Base-by-base conservation (phyloP, 805 yeast genomes). In the Candida saitoana region DNA sequence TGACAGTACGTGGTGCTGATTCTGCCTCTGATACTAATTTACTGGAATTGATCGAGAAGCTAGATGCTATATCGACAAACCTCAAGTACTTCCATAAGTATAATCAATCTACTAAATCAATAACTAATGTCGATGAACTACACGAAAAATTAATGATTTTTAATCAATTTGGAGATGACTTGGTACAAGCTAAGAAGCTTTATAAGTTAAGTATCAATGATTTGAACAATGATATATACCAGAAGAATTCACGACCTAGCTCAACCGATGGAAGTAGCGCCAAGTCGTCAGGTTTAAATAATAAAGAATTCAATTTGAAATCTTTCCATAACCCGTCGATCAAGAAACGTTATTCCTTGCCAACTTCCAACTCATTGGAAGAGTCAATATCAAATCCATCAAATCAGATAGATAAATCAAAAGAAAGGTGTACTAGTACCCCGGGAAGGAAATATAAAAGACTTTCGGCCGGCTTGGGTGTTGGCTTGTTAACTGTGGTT, bases 401-500 rank as follows among this genome's bases (percentile, higher is more conserved):
- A 20, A 19, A 34, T 18, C 37, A 18, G 37, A 12, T 29, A 29
- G 27, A 36, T 5, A 22, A 22, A 8, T 27, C 30, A 24, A 40
- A 36, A 15, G 25, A 29, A 4, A 34, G 18, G 11, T 11, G 25
- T 25, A 11, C 17, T 20, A 22, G 14, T 22, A 9, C 34, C 19
- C 11, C 38, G 18, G 62, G 59, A 3, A 56, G 54, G 48, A 50
- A 57, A 38, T 52, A 54, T 35, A 63, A 61, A 33, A 48, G 72
- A 18, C 47, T 55, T 18, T 65, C 72, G 3, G 52, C 62, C 3
- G 74, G 74, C 1, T 51, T 70, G 11, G 69, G 59, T 38, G 47
- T 67, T 12, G 67, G 69, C 2, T 49, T 69, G 18, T 47, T 69
- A 18, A 68, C 73, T 2, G 74, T 69, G 0, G 46, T 65, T 38